Base-by-base conservation (phyloP, 106 monocot species). In the Dioscorea alata region DNA sequence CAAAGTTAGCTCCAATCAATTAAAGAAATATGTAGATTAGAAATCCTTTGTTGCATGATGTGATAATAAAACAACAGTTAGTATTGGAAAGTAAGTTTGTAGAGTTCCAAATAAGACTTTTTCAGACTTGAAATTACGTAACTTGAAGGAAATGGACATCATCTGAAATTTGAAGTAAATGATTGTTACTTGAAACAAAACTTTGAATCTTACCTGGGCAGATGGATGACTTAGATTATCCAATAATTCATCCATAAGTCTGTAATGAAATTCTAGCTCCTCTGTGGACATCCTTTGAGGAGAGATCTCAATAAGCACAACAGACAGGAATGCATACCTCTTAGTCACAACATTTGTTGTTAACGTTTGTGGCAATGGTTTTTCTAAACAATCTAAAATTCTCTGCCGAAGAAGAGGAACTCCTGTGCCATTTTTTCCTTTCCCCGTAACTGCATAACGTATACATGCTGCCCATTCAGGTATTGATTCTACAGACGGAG, bases 391-490 rank as follows among this genome's bases (percentile, higher is more conserved):
- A 42, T 99, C 90, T 57, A 99, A 78, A 74, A 99, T 81, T 71
- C 70, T 80, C 57, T 90, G 80, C 73, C 93, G 76, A 33, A 93
- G 68, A 73, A 90, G 57, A 67, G 99, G 99, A 49, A 77, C 61
- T 69, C 83, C 53, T 34, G 72, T 80, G n/a, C 99, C 99, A 76
- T 73, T 73, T 72, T 85, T 99, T 74, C 93, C 99, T 82, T 99
- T 99, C 23, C 99, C 93, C 12, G 93, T 93, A 74, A 99, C 85
- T 73, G 99, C 89, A 90, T 99, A 99, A 19, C 87, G 78, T 71
- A 99, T 79, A 20, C 93, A 99, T 63, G 99, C 93, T 65, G 99
- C 93, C 99, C 93, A 99, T 51, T 99, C 99, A 60, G 99, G 90
- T 60, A 79, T 79, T 19, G 93, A 87, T 66, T 99, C 99, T 33